phyloP scores from a whole-genome alignment of 2,329 filamentous ascomycete genomes.

The Alternaria conjuncta region DNA sequence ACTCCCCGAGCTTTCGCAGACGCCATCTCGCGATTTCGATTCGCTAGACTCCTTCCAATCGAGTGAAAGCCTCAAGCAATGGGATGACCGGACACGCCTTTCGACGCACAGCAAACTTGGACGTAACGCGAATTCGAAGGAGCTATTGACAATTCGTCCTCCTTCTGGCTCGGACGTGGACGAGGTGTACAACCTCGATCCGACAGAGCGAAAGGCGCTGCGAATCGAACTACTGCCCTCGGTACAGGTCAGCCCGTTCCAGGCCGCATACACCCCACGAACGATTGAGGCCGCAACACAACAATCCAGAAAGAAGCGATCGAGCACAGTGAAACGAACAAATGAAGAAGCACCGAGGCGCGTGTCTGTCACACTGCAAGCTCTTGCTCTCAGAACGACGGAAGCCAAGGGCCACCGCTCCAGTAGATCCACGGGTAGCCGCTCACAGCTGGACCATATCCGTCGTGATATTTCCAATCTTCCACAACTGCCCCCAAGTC shows the following conservation, averaged over 20 bases:
- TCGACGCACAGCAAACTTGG: conserved; percentile 8
- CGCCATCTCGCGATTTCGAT: conserved; percentile 34
- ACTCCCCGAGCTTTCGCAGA: conserved; percentile 35
- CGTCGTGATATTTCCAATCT: conserved; percentile 40
- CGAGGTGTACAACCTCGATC: conserved; percentile 8
- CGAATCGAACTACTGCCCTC: conserved; percentile 16
- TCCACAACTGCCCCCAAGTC: conserved; percentile 37
- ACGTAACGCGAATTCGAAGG: conserved; percentile 12
- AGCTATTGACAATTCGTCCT: conserved; percentile 19
- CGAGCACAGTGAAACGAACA: conserved; percentile 23
- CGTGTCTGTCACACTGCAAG: conserved; percentile 28
- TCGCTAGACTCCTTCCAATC: conserved; percentile 35
- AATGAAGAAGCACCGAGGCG: conserved; percentile 36
- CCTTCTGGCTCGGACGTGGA: conserved; percentile 14
- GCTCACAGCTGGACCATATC: conserved; percentile 35
- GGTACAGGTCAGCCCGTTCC: conserved; percentile 24
- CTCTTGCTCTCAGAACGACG: conserved; percentile 26
- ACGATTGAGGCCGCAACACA: conserved; percentile 16
- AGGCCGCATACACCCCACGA: conserved; percentile 20
- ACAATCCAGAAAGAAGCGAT: conserved; percentile 20
- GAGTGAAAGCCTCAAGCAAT: conserved; percentile 27
- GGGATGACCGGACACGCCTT: conserved; percentile 19
- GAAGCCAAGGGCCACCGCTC: conserved; percentile 15
- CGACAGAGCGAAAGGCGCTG: conserved; percentile 6
- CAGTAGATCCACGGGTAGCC: conserved; percentile 20